Base-by-base conservation (phyloP, 1,284 basidiomycete genomes). In the Cystobasidiaceae sp. region DNA sequence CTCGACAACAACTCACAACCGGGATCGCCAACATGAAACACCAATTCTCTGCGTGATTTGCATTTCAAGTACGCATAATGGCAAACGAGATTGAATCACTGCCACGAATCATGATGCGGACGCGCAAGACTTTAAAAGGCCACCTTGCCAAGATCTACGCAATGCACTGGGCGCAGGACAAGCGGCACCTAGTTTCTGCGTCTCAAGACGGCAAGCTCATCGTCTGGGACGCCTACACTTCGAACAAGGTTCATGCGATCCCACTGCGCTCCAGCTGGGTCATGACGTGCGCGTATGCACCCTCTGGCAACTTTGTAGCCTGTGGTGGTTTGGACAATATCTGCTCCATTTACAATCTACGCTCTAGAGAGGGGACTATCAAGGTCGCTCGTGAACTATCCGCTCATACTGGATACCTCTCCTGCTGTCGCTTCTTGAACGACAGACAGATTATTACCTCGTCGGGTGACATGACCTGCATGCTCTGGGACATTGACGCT, bases 111-210 rank as follows among this genome's bases (percentile, higher is more conserved):
- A 86, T 94, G 32, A 93, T 98, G 88, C 90, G 92, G 73, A 89
- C 91, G 50, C 86, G 93, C 67, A 86, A 94, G 70, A 91, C 92
- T 67, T 85, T 98, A 72, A 89, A 93, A 74, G 94, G 94, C 48
- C 96, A 97, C 80, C 84, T 97, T 66, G 93, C 94, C 71, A 99
- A 99, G 83, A 97, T 99, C 76, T 97, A 97, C 78, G 93, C 96
- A 52, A 94, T 98, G 88, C 94, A 97, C 78, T 99, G 96, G 96
- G 88, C 94, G 19, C 86, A 87, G 65, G 96, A 98, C 81, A 86
- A 91, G 75, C 84, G 93, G 74, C 96, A 98, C 81, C 85, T 98
- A 69, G 94, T 99, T 45, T 97, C 94, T 11, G 94, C 96, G 25
- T 97, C 94, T 3, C 94, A 99, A 77, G 94, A 99, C 76, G 96